Evolutionary conservation across 2,329 filamentous ascomycete genomes (phyloP).

Genomic region (Alternaria postmessia): DNA sequence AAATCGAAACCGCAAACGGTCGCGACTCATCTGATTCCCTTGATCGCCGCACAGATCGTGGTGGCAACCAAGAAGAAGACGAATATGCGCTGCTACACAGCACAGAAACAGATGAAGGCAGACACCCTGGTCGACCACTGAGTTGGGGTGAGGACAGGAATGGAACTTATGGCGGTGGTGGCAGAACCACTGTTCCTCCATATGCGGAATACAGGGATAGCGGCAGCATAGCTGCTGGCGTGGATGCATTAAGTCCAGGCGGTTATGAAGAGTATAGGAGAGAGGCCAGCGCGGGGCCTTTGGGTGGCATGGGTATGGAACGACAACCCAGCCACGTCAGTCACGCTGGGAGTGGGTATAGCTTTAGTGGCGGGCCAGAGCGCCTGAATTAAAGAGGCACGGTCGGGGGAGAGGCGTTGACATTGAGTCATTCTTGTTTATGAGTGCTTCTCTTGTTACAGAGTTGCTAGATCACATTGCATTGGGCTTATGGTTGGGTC

Average conservation of each 20-base stretch:
- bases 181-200: constrained; percentile 40
- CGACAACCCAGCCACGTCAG: constrained; percentile 17
- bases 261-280: constrained; percentile 48
- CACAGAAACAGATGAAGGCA: constrained; percentile 50
- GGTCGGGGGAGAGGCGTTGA: constrained; percentile 6
- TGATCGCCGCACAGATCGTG: constrained; percentile 49
- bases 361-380: constrained; percentile 21
- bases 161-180: constrained; percentile 30
- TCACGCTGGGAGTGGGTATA: constrained; percentile 32
- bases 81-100: constrained; percentile 60
- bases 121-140: constrained; percentile 51
- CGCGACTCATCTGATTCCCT: constrained; percentile 54
- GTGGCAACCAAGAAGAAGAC: constrained; percentile 58
- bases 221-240: constrained; percentile 19
- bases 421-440: background rate
- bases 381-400: background rate
- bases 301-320: constrained; percentile 9
- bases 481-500: background rate
- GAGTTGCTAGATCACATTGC: background rate
- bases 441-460: constrained; percentile 1
- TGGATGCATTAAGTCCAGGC: constrained; percentile 44
- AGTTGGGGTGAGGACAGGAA: constrained; percentile 50
- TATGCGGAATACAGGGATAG: constrained; percentile 45
- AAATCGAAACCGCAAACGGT: constrained; percentile 51
- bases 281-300: constrained; percentile 22